These are phyloP conservation scores for Plasmodium gonderi DNA, from an alignment of 169 alveolate genomes.

Conservation along the genomic window DNA sequence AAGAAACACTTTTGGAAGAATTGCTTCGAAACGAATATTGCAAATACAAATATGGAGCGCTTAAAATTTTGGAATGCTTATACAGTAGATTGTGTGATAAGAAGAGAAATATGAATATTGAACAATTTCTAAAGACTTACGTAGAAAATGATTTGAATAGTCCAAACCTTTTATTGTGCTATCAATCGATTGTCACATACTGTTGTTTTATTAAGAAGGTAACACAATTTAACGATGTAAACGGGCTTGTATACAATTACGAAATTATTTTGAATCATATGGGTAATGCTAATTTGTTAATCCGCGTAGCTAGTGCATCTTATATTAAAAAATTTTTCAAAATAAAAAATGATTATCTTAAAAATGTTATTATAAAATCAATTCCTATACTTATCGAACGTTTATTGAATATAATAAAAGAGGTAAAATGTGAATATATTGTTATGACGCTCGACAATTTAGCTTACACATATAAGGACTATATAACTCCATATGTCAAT, in stretches of 20 bases:
- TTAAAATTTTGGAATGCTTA: constrained; percentile 50
- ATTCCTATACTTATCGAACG: constrained; percentile 63
- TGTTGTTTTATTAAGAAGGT: constrained; percentile 49
- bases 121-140: constrained; percentile 52
- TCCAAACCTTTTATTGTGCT: constrained; percentile 43
- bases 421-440: constrained; percentile 63
- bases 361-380: constrained; percentile 39
- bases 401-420: constrained; percentile 48
- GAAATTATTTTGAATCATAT: constrained; percentile 56
- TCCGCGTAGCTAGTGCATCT: constrained; percentile 72
- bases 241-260: constrained; percentile 24
- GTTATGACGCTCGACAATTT: constrained; percentile 70
- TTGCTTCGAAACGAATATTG: constrained; percentile 32
- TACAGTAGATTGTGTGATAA: constrained; percentile 55
- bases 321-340: constrained; percentile 61
- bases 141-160: constrained; percentile 65
- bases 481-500: constrained; percentile 63
- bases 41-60: constrained; percentile 59
- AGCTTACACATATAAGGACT: constrained; percentile 59
- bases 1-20: background rate
- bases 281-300: constrained; percentile 27
- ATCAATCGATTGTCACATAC: constrained; percentile 70
- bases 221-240: constrained; percentile 28
- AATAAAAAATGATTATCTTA: constrained; percentile 40
- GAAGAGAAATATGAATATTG: constrained; percentile 68